Evolutionary conservation across 2,329 filamentous ascomycete species (phyloP), one percentile per base, ranked within the genome.

Genomic region (Xylariaceae sp.): DNA sequence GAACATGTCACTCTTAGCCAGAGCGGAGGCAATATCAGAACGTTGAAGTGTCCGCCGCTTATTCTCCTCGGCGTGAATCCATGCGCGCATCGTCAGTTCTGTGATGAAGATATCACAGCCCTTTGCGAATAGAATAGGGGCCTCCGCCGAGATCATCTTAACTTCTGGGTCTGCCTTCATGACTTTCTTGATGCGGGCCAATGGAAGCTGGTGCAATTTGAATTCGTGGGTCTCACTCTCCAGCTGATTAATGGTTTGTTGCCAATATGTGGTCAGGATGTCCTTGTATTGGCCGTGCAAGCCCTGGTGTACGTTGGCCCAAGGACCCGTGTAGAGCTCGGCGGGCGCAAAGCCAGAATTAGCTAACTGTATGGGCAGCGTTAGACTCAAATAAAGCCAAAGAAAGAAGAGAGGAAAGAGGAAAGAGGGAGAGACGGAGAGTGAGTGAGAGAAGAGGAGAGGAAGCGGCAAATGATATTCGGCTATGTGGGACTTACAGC

Each of bases 131-230:
- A 99, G 79, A 64, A 99, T 99, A 1, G 94, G 94, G 1, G 94
- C 94, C 74, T 99, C 94, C 6, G 94, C 94, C 3, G 91, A 97
- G 60, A 99, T 99, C 94, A 99, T 99, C 78, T 99, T 99, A 47
- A 99, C 94, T 67, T 99, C 94, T 0, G 94, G 94, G 64, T 99
- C 94, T 0, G 94, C 94, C 75, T 99, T 99, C 94, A 99, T 99
- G 62, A 99, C 94, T 73, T 99, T 99, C 79, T 99, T 99, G 76
- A 99, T 99, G 52, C 94, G 87, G n/a, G 94, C 94, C 41, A 99
- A 80, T 1, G 94, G 94, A 40, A 99, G 80, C 72, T 97, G 94
- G 71, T 99, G 94, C 54, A 97, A 83, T 74, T 99, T 99, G 80
- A 97, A 99, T 73, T 99, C 94, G 72, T 99, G 94, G 47, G 88